These are phyloP conservation scores for Fraxinus excelsior DNA, from an alignment of 257 asterid genomes.

Conservation along the genomic window DNA sequence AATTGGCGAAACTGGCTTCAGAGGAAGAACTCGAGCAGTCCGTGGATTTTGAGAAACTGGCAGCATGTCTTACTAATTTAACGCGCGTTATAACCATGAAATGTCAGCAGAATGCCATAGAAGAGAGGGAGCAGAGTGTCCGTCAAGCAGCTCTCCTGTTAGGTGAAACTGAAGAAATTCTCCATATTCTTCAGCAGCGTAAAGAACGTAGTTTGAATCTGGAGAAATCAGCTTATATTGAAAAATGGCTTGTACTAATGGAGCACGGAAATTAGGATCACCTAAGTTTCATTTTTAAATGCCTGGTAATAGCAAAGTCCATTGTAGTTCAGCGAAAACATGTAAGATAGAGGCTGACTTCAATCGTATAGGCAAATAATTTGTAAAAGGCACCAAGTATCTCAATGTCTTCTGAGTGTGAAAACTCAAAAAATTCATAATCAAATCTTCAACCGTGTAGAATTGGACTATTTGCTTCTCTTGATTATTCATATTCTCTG, in stretches of 20 bases:
- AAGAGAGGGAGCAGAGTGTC: conserved; percentile 44
- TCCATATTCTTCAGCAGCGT: conserved; percentile 35
- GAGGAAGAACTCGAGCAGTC: conserved; percentile 20
- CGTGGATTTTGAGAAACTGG: conserved; percentile 23
- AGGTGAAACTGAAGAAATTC: conserved; percentile 45
- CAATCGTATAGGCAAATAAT: neutral
- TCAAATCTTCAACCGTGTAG: too few species aligned
- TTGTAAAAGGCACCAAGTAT: neutral
- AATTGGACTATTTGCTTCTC: too few species aligned
- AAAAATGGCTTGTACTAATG: conserved; percentile 39
- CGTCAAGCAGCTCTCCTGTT: conserved; percentile 40
- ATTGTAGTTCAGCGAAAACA: too few species aligned
- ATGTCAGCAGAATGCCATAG: conserved; percentile 42
- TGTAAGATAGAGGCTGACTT: neutral
- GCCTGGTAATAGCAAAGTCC: neutral
- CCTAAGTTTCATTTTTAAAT: neutral
- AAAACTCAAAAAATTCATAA: too few species aligned
- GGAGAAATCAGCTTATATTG: conserved; percentile 29
- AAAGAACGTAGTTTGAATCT: conserved; percentile 23
- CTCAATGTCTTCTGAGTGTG: too few species aligned
- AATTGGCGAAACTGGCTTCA: conserved; percentile 33
- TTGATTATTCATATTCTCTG: too few species aligned
- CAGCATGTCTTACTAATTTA: conserved; percentile 42
- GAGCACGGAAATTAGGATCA: conserved; percentile 16
- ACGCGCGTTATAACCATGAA: conserved; percentile 31